Evolutionary conservation across 2,329 filamentous ascomycete genomes (phyloP), one percentile per base, ranked within the genome.

Genomic region (Trichoderma breve): DNA sequence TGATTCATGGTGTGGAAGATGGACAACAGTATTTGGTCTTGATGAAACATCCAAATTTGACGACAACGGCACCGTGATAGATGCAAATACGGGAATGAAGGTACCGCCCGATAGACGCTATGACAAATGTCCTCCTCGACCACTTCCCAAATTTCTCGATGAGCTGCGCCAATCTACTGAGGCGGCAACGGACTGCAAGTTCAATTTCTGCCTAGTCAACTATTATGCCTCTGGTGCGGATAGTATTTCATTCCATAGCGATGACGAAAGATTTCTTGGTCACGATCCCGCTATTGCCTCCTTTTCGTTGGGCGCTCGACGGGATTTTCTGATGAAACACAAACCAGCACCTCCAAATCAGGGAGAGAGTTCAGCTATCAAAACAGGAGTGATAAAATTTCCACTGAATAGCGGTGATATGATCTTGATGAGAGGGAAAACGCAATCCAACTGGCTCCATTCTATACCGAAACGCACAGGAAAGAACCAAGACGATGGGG

Each of bases 181-280:
- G 80, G 84, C 86, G 5, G 87, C 88, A 0, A 93, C 91, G 0
- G 86, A 86, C n/a, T 88, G 88, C 76, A 85, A 78, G 1, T 95
- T 92, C 81, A 95, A 95, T 78, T 93, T 95, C 78, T 92, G 90
- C 73, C 85, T 95, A 1, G 91, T 95, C 5, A 95, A 95, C 77
- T 95, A 95, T 82, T 95, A 95, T 78, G 90, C 91, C n/a, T 88
- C 87, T 4, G 92, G 93, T 0, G 83, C 88, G 6, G 92, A 95
- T 79, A 93, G 91, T 75, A 95, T 95, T 63, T 88, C 90, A 12
- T 95, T 92, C 77, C 92, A 95, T 80, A 92, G 90, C 63, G 93
- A 95, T 75, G 92, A 95, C 77, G 93, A 95, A 83, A 85, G 88
- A 6, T 96, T 95, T 75, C 85, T 95, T 0, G 93, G 92, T 0